Evolutionary conservation across 257 asterid genomes (phyloP).

Genomic region (Penstemon eatonii): DNA sequence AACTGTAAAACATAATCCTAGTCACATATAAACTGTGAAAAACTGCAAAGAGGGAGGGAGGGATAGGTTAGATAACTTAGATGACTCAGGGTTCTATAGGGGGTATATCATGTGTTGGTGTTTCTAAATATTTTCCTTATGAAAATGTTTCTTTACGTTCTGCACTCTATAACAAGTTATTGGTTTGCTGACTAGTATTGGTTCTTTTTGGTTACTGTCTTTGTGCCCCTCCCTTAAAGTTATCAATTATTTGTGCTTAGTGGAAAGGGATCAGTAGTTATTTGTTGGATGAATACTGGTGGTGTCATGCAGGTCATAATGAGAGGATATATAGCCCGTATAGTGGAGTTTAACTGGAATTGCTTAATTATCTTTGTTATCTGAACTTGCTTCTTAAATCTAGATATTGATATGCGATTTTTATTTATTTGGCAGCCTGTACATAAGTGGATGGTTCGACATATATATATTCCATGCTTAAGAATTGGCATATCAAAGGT

Average conservation of each 20-base stretch:
- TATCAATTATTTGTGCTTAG: not conserved
- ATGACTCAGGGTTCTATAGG: not conserved
- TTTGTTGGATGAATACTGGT: not conserved
- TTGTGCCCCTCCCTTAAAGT: not conserved
- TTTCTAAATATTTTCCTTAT: conserved; percentile 6
- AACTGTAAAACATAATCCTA: not conserved
- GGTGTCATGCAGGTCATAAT: not conserved
- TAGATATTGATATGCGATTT: conserved; percentile 18
- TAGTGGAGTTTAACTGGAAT: conserved; percentile 13
- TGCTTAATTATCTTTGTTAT: conserved; percentile 9
- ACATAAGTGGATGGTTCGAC: conserved; percentile 98
- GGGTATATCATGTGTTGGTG: conserved; percentile 6
- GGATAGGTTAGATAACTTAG: not conserved
- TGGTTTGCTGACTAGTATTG: not conserved
- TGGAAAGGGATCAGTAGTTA: not conserved
- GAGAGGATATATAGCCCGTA: conserved; percentile 7
- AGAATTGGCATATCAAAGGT: conserved; percentile 95
- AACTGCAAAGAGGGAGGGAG: not conserved
- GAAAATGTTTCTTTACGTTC: not conserved
- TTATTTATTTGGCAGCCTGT: conserved; percentile 74
- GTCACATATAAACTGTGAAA: no score
- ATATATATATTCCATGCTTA: conserved; percentile 87
- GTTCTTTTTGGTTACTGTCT: not conserved
- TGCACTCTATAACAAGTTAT: not conserved
- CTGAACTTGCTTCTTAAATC: conserved; percentile 13